Percentiles rank a stretch among this genome's conserved stretches.
Evolutionary conservation across 225 moss, liverwort and hornwort genomes (phyloP).

Genomic region (Physcomitrellopsis africana): DNA sequence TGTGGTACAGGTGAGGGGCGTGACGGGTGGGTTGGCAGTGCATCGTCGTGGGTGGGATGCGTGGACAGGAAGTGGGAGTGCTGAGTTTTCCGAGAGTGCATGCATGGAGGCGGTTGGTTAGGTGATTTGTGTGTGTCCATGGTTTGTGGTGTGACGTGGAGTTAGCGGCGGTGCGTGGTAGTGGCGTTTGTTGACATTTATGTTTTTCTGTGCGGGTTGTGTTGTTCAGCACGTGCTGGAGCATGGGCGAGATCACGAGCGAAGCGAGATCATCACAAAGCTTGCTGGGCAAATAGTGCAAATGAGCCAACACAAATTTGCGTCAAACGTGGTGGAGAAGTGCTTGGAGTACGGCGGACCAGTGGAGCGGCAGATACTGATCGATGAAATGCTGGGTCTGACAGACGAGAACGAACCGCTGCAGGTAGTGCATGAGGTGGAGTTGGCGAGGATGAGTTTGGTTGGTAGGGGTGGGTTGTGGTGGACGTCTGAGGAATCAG

Average conservation of each 20-base stretch:
- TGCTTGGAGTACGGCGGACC: constrained; percentile 88
- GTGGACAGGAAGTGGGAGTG: no score
- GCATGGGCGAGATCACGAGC: constrained; percentile 73
- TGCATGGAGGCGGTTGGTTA: neutral
- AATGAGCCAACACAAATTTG: constrained; percentile 96
- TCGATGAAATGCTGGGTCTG: constrained; percentile 77
- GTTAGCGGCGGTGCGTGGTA: neutral
- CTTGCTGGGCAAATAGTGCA: constrained; percentile 93
- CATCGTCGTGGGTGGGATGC: neutral
- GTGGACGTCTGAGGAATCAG: neutral
- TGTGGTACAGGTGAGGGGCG: constrained; percentile 69
- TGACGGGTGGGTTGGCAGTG: neutral
- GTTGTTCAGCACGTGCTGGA: constrained; percentile 75
- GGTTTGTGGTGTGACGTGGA: neutral
- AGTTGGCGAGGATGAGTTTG: neutral
- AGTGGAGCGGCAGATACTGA: constrained; percentile 79
- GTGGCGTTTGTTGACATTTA: no score
- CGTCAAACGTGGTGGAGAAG: constrained; percentile 90
- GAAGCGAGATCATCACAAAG: constrained; percentile 89
- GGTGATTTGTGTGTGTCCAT: neutral
- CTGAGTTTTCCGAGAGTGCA: neutral
- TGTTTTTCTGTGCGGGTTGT: neutral
- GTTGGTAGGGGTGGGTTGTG: neutral
- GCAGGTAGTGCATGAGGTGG: constrained; percentile 40
- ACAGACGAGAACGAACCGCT: constrained; percentile 81